Evolutionary conservation across 495 filamentous ascomycete genomes (phyloP), one percentile per base, ranked within the genome.

Genomic region (Chaetomium tenue): DNA sequence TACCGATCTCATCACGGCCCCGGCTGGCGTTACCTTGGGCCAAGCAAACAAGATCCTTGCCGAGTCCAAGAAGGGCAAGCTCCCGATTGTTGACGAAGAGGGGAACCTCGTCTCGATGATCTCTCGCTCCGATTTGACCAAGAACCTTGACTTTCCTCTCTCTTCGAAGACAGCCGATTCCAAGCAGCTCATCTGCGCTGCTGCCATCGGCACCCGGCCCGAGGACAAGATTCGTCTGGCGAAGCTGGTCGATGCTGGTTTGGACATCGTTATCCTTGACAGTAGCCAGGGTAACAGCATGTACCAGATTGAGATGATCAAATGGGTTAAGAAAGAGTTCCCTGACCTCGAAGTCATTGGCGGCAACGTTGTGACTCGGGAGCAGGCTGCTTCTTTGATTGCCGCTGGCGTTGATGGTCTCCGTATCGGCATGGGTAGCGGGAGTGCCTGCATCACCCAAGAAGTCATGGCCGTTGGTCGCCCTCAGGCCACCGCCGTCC

Each of bases 401-500:
- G 92, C 91, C 60, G 94, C 94, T 56, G 94, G 94, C 72, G 93
- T 89, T 63, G 94, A 99, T 77, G 94, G 93, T 68, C 88, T 99
- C 67, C 90, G 94, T 72, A 99, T 99, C 77, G 94, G 94, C 75
- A 99, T 99, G 94, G 94, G 94, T 70, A 93, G 90, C 74, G 94
- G 94, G 71, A 94, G 90, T 69, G 94, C 94, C 72, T 99, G 94
- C 80, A 99, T 99, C 72, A 99, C 94, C 53, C 94, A 99, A 79
- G 94, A 99, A 80, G 94, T 99, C 72, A 99, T 99, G 94, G 94
- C 94, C 60, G 92, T 97, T 48, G 94, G 94, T 44, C 88, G 94
- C 68, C 94, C 94, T 63, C 94, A 99, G 79, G 94, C 94, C 20
- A 89, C 91, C 13, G 85, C 93, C 44, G 93, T 99, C 63, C 91